Conservation (phyloP, 345 rosid genomes). For the Citrus reticulata region DNA sequence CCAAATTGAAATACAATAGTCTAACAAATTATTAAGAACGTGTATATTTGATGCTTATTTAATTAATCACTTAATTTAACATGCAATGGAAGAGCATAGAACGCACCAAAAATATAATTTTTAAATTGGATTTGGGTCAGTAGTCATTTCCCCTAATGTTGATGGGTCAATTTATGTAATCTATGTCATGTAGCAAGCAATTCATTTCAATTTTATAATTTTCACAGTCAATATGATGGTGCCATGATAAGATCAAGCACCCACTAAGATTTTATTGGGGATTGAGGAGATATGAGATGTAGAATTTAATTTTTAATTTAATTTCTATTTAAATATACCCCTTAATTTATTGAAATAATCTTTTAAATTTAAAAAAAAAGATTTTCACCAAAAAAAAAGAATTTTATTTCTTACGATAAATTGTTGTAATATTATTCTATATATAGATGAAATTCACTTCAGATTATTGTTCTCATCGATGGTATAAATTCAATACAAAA, state of each 20-base stretch:
- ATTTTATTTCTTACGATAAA: not conserved
- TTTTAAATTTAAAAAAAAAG: not conserved
- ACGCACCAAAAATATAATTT: not conserved
- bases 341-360: not conserved
- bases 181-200: not conserved
- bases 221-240: not conserved
- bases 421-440: not conserved
- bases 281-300: not conserved
- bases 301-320: too few species aligned
- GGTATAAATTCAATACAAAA: not conserved
- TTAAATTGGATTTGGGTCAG: conserved; percentile 1
- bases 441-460: not conserved
- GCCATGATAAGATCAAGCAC: not conserved
- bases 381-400: too few species aligned
- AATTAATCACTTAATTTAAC: not conserved
- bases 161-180: not conserved
- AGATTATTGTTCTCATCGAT: not conserved
- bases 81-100: not conserved
- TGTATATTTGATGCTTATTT: not conserved
- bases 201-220: not conserved
- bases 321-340: too few species aligned
- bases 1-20: not conserved
- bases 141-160: not conserved
- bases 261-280: not conserved
- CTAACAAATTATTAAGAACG: not conserved